These are phyloP conservation scores for Crithidia brevicula DNA, from an alignment of 208 protist species.

Conservation along the genomic window DNA sequence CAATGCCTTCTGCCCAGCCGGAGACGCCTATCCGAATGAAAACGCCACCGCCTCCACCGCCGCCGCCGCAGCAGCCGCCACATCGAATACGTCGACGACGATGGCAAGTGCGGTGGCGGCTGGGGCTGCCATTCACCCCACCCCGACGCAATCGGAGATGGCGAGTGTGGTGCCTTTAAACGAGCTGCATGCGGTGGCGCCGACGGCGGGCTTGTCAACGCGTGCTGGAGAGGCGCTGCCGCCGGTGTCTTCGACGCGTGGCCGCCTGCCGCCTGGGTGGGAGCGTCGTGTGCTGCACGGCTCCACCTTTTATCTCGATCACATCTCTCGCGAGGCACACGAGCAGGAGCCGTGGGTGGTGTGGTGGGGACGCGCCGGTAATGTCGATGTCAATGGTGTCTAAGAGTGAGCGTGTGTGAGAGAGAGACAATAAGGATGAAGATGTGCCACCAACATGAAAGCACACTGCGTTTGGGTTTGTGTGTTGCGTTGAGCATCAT, in stretches of 20 bases:
- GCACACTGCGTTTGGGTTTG: no score
- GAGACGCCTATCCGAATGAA: conserved; percentile 9
- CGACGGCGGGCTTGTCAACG: neutral
- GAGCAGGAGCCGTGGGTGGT: conserved; percentile 65
- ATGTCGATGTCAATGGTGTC: neutral
- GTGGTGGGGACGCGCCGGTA: conserved; percentile 39
- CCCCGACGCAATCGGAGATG: conserved; percentile 1
- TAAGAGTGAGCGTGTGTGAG: no score
- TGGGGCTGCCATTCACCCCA: neutral
- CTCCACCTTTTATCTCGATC: conserved; percentile 60
- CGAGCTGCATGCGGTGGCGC: neutral
- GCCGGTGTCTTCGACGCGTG: neutral
- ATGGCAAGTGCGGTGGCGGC: no score
- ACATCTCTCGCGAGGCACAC: conserved; percentile 68
- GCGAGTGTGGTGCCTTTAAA: neutral
- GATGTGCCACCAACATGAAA: no score
- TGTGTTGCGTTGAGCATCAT: no score
- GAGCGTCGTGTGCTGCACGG: conserved; percentile 53
- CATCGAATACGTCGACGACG: neutral
- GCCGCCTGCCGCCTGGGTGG: conserved; percentile 60
- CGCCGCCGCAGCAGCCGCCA: neutral
- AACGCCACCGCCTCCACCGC: neutral
- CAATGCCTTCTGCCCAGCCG: conserved; percentile 26
- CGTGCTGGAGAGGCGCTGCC: neutral
- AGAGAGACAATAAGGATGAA: neutral